A percentile compares a stretch with the other conserved stretches of the same genome.
phyloP scores from a whole-genome alignment of 306 rosid genomes.

The Gillenia trifoliata region DNA sequence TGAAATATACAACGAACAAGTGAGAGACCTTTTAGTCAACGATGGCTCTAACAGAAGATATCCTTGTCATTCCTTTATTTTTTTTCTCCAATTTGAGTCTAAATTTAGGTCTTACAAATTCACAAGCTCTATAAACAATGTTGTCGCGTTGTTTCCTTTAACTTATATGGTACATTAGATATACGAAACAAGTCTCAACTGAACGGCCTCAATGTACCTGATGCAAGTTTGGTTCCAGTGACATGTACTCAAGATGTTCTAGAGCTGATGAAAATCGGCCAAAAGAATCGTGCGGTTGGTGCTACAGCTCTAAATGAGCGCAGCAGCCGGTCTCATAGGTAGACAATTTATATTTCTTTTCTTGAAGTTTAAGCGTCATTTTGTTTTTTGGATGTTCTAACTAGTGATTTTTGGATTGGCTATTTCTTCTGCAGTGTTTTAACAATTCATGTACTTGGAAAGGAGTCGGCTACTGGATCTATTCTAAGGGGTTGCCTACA shows the following conservation, averaged over 20 bases:
- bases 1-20: slow-evolving; percentile 95
- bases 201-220: slow-evolving; percentile 95
- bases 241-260: slow-evolving; percentile 88
- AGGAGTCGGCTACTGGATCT: slow-evolving; percentile 63
- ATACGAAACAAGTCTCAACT: slow-evolving; percentile 92
- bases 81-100: not conserved
- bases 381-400: not conserved
- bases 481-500: slow-evolving; percentile 86
- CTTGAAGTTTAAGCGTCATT: slow-evolving; percentile 4
- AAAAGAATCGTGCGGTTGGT: slow-evolving; percentile 83
- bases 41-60: slow-evolving; percentile 93
- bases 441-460: slow-evolving; percentile 87
- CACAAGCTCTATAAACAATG: not conserved
- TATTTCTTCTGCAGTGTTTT: slow-evolving; percentile 58
- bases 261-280: slow-evolving; percentile 83
- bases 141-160: slow-evolving; percentile 42
- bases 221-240: slow-evolving; percentile 84
- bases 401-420: slow-evolving; percentile 8
- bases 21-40: slow-evolving; percentile 86
- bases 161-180: slow-evolving; percentile 61
- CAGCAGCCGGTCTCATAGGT: slow-evolving; percentile 98
- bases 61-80: slow-evolving; percentile 39
- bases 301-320: slow-evolving; percentile 95
- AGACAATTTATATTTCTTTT: not conserved
- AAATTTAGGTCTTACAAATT: not conserved